A percentile compares a stretch with the other conserved stretches of the same genome.
phyloP scores from a whole-genome alignment of 805 yeast species.

The Pichia rugopelliculosa region DNA sequence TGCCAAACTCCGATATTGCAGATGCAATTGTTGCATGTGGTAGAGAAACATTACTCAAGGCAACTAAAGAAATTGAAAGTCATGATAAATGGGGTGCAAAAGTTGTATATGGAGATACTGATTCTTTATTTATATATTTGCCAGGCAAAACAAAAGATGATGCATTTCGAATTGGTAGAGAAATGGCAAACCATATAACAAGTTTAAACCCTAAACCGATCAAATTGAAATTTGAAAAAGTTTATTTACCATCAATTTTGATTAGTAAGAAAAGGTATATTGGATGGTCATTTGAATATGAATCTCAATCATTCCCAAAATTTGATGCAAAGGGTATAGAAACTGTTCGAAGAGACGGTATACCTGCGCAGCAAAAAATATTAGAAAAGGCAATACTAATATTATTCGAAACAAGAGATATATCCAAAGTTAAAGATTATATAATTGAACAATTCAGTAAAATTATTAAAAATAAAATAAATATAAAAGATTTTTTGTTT shows the following conservation, averaged over 20 bases:
- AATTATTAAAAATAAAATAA: constrained; percentile 53
- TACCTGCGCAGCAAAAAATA: constrained; percentile 83
- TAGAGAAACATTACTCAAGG: constrained; percentile 68
- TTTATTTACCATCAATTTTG: constrained; percentile 78
- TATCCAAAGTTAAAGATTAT: constrained; percentile 62
- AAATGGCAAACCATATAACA: constrained; percentile 61
- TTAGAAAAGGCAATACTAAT: constrained; percentile 61
- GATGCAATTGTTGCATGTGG: constrained; percentile 92
- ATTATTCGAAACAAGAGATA: constrained; percentile 64
- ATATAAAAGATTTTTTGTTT: constrained; percentile 80
- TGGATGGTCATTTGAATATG: constrained; percentile 68
- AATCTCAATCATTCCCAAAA: constrained; percentile 45
- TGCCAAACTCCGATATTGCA: constrained; percentile 95
- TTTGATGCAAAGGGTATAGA: constrained; percentile 98
- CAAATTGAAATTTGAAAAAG: constrained; percentile 82
- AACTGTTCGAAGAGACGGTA: constrained; percentile 90
- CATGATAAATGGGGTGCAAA: constrained; percentile 69
- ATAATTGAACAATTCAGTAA: constrained; percentile 60
- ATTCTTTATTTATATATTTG: constrained; percentile 81
- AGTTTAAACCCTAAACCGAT: constrained; percentile 71
- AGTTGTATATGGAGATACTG: constrained; percentile 96
- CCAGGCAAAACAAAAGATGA: constrained; percentile 75
- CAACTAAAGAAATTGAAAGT: constrained; percentile 61
- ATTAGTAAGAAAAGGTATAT: constrained; percentile 87
- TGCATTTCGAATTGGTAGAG: constrained; percentile 70